Conservation (phyloP, 768 basidiomycete species). For the Tylopilus felleus region DNA sequence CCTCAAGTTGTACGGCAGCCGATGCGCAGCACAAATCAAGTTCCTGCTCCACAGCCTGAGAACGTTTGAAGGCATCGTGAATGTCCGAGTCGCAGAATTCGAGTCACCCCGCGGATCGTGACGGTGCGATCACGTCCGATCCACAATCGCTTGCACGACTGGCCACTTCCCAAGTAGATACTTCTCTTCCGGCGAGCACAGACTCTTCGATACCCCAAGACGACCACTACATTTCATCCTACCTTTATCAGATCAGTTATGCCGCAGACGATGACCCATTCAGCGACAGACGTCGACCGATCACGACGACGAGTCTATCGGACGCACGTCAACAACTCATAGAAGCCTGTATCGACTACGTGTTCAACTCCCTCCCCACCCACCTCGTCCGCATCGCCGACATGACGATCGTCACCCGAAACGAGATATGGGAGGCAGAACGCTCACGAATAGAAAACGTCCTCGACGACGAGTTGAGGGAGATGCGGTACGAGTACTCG, state of each 20-base stretch:
- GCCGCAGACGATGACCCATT: constrained; percentile 10
- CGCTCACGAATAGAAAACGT: background rate
- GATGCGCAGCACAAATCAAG: too few species aligned
- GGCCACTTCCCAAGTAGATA: background rate
- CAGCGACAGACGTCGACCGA: background rate
- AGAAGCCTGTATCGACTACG: constrained; percentile 1
- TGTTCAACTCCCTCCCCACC: constrained; percentile 8
- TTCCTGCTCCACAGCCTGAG: background rate
- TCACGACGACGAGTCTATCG: background rate
- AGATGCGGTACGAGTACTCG: constrained; percentile 2
- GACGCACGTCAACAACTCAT: constrained; percentile 6
- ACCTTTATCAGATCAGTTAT: constrained; percentile 10
- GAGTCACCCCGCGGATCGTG: background rate
- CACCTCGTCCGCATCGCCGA: constrained; percentile 3
- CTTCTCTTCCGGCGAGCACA: background rate
- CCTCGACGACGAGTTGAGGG: background rate
- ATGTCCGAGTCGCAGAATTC: background rate
- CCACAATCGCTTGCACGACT: background rate
- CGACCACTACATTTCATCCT: background rate
- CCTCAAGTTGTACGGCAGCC: too few species aligned
- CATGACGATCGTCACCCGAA: constrained; percentile 5
- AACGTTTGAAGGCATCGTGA: background rate
- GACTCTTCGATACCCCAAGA: background rate
- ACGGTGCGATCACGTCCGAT: background rate
- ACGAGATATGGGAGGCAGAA: constrained; percentile 8